phyloP scores from a whole-genome alignment of 2,329 filamentous ascomycete genomes.

The Fusarium redolens region DNA sequence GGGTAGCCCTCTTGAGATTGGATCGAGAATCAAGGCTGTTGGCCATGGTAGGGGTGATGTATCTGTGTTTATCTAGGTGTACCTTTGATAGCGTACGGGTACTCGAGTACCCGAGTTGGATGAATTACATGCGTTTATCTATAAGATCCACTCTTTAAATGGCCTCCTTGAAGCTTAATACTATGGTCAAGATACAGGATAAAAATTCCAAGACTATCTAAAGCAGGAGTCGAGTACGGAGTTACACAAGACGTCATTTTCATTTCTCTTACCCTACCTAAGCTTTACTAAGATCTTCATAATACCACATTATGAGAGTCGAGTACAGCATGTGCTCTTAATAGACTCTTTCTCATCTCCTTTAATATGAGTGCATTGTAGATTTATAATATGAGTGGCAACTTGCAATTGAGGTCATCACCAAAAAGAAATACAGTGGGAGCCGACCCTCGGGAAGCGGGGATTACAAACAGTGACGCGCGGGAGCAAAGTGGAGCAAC shows the following conservation, averaged over 20 bases:
- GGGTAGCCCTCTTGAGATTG: constrained; percentile 71
- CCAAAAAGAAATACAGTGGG: not conserved
- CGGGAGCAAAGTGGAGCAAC: constrained; percentile 25
- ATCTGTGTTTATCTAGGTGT: constrained; percentile 13
- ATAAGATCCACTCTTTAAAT: not conserved
- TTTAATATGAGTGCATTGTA: not conserved
- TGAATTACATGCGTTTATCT: not conserved
- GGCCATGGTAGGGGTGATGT: constrained; percentile 35
- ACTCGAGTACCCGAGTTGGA: not conserved
- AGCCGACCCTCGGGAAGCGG: constrained; percentile 13
- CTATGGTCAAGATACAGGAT: not conserved
- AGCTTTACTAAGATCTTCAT: not conserved
- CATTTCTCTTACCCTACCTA: not conserved
- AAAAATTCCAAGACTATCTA: not conserved
- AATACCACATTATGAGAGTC: not conserved
- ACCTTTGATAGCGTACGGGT: not conserved
- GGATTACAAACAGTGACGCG: constrained; percentile 32
- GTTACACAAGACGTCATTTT: not conserved
- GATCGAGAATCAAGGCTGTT: constrained; percentile 43
- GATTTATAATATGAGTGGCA: constrained; percentile 43
- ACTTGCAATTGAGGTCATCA: constrained; percentile 47
- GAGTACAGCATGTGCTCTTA: not conserved
- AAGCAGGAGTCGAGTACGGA: not conserved
- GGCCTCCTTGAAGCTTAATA: fast-evolving
- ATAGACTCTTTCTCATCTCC: not conserved